Conservation (phyloP, 2,329 filamentous ascomycete species). For the Canariomyces notabilis region DNA sequence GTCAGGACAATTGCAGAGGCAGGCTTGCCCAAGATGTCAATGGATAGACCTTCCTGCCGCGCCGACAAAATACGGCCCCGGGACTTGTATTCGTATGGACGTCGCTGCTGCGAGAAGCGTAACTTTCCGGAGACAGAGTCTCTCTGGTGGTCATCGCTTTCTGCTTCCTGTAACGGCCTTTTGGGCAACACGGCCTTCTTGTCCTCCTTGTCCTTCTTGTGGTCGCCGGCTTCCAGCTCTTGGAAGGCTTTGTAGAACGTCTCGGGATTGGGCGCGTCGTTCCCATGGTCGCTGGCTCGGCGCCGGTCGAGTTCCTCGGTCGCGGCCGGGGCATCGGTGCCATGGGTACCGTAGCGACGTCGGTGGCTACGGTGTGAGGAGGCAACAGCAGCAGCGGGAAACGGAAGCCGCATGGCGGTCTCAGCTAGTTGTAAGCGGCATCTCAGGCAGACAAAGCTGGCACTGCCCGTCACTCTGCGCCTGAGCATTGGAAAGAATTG, state of each 20-base stretch:
- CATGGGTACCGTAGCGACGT: slow-evolving; percentile 1
- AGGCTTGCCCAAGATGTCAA: slow-evolving; percentile 35
- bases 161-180: background rate
- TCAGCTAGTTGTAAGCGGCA: slow-evolving; percentile 34
- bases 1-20: slow-evolving; percentile 46
- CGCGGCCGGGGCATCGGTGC: background rate
- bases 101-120: background rate
- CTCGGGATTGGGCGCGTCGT: background rate
- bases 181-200: too few species aligned
- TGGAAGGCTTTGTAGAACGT: background rate
- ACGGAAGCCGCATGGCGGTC: slow-evolving; percentile 7
- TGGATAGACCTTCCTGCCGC: slow-evolving; percentile 23
- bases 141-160: background rate
- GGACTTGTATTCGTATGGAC: slow-evolving; percentile 9
- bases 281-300: background rate
- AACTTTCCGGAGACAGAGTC: background rate
- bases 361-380: background rate
- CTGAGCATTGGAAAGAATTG: slow-evolving; percentile 32
- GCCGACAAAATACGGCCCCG: slow-evolving; percentile 16
- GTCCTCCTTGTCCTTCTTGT: too few species aligned
- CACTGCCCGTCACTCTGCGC: slow-evolving; percentile 28
- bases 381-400: background rate
- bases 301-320: background rate
- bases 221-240: background rate
- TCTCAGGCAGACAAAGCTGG: slow-evolving; percentile 36